These are phyloP conservation scores for Hydnum rufescens DNA, from an alignment of 768 basidiomycete species.

Conservation along the genomic window DNA sequence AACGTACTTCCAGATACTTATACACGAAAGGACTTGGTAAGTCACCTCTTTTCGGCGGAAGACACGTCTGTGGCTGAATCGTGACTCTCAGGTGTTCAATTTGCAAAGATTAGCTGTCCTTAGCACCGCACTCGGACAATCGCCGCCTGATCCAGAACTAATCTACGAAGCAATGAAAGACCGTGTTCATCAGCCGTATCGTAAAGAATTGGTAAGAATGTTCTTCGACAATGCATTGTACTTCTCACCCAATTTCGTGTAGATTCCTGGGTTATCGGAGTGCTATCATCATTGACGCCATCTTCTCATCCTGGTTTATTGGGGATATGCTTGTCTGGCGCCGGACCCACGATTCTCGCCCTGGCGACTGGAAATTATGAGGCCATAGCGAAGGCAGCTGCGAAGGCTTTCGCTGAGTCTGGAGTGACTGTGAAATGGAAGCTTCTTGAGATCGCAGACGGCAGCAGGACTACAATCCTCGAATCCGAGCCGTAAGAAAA, in stretches of 20 bases:
- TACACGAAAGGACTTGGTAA: conserved; percentile 75
- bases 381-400: conserved; percentile 64
- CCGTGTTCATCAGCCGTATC: conserved; percentile 90
- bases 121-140: conserved; percentile 77
- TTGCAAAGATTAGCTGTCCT: conserved; percentile 89
- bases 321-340: conserved; percentile 94
- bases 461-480: conserved; percentile 13
- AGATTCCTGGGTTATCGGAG: conserved; percentile 93
- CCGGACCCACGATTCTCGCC: conserved; percentile 92
- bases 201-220: conserved; percentile 53
- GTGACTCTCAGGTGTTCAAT: conserved; percentile 74
- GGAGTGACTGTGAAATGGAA: conserved; percentile 82
- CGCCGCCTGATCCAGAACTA: conserved; percentile 85
- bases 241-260: background rate
- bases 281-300: conserved; percentile 77
- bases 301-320: conserved; percentile 80
- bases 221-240: background rate
- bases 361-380: conserved; percentile 76
- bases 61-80: background rate
- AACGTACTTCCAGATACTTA: conserved; percentile 72
- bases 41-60: conserved; percentile 15
- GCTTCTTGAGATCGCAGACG: conserved; percentile 46
- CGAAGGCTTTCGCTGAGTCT: conserved; percentile 46
- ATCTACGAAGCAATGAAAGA: conserved; percentile 99
- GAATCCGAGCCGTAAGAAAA: no score